phyloP scores from a whole-genome alignment of 2,329 filamentous ascomycete genomes.

The Colletotrichum horii region DNA sequence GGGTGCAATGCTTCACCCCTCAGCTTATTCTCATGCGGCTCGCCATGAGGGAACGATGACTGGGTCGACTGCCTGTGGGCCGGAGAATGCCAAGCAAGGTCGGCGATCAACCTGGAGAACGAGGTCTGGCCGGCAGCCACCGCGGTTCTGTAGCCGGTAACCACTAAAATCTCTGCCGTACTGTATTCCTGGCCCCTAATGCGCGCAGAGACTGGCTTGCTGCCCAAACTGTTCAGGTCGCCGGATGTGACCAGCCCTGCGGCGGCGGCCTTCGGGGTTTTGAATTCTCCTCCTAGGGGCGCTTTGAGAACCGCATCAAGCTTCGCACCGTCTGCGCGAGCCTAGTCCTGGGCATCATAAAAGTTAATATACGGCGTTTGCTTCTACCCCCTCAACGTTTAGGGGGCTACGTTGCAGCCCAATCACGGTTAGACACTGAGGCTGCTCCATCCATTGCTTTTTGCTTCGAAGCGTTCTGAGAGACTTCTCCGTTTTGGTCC shows the following conservation, averaged over 20 bases:
- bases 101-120: neutral
- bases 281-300: too few relatives aligned
- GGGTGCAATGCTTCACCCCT: rapidly evolving
- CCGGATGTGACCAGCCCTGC: neutral
- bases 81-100: rapidly evolving
- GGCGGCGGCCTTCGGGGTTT: too few relatives aligned
- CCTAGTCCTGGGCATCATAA: rapidly evolving
- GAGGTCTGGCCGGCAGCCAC: rapidly evolving
- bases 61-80: rapidly evolving
- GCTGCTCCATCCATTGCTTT: neutral
- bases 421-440: rapidly evolving
- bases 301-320: neutral
- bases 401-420: neutral
- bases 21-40: rapidly evolving
- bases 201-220: neutral
- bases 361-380: neutral
- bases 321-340: rapidly evolving
- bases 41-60: neutral
- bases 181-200: rapidly evolving
- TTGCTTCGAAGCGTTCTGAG: neutral
- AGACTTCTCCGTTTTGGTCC: neutral
- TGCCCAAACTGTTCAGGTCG: neutral
- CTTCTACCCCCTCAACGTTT: rapidly evolving
- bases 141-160: rapidly evolving
- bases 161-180: rapidly evolving